Base-by-base conservation (phyloP, 306 rosid genomes). In the Cucurbita pepo region DNA sequence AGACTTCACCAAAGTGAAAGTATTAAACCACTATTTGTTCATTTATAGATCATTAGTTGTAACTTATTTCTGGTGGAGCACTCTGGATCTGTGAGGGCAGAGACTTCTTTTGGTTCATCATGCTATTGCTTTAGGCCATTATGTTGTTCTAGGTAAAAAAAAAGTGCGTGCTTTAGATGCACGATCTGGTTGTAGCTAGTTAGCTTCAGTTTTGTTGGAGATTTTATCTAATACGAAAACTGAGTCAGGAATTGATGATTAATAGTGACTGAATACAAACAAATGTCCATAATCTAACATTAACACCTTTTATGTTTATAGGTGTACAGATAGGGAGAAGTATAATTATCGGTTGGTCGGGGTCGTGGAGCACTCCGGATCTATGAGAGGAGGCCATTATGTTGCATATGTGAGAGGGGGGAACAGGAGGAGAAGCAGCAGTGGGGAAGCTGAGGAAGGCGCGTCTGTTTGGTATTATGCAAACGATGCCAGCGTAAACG, bases 371-470 rank as follows among this genome's bases (percentile, higher is more conserved):
- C 99, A 95, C 85, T 80, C 50, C 0, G 99, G 99, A 48, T 86
- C 88, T 40, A 91, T 91, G 96, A 83, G 92, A 84, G 90, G 91
- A 56, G 99, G 99, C 77, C 99, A 95, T 77, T 95, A 95, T 82
- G 81, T 91, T 75, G 92, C 97, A 19, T 91, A 86, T 71, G 92
- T 95, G 74, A 89, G 90, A 85, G 97, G 96, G 25, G 83, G 86
- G 3, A 83, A 74, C 75, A 79, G 80, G 81, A 79, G 78, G 82
- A 86, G 80, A 74, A 73, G 71, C 73, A 73, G 71, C 73, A 47
- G 4, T 67, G 89, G 84, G 71, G 85, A 86, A 47, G 78, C 54
- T 47, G 89, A 78, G 71, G 73, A 56, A 52, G 81, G 47, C 56
- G 63, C 79, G 56, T 85, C 78, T 56, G 69, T 77, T 43, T 94